Conservation (phyloP, 371 early-diverging fungal genomes). For the Mortierella sp. region DNA sequence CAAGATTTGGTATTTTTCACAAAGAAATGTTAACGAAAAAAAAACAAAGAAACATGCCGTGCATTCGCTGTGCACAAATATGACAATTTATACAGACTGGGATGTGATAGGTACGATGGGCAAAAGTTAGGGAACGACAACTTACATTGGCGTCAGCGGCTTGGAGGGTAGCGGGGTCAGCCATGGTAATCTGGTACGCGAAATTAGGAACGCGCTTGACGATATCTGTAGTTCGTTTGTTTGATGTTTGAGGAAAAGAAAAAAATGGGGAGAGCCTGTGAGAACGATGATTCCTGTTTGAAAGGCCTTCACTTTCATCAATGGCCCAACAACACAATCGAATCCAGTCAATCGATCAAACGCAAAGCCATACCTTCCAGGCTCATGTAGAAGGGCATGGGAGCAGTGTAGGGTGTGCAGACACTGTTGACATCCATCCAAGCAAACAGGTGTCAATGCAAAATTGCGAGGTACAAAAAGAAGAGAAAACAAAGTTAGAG, state of each 20-base stretch:
- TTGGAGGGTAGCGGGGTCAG: constrained; percentile 28
- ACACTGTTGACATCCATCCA: constrained; percentile 41
- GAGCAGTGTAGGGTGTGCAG: constrained; percentile 75
- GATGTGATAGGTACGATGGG: too few relatives aligned
- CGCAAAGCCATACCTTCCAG: constrained; percentile 54
- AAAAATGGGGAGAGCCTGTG: background rate
- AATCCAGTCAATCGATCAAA: too few relatives aligned
- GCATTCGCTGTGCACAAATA: too few relatives aligned
- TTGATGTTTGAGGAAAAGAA: background rate
- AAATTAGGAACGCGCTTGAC: constrained; percentile 70
- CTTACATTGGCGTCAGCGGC: constrained; percentile 16
- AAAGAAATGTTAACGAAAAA: background rate
- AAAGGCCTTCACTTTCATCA: too few relatives aligned
- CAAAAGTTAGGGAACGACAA: too few relatives aligned
- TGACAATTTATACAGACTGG: background rate
- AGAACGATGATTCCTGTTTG: background rate
- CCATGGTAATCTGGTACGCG: constrained; percentile 67
- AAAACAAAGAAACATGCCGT: background rate
- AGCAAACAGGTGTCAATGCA: background rate
- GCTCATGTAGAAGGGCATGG: constrained; percentile 54
- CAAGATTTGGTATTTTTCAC: background rate
- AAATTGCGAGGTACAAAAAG: background rate
- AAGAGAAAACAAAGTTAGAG: too few relatives aligned
- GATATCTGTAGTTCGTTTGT: constrained; percentile 36
- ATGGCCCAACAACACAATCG: too few relatives aligned